Evolutionary conservation across 2,329 filamentous ascomycete genomes (phyloP).

Genomic region (Venturiaceae sp.): DNA sequence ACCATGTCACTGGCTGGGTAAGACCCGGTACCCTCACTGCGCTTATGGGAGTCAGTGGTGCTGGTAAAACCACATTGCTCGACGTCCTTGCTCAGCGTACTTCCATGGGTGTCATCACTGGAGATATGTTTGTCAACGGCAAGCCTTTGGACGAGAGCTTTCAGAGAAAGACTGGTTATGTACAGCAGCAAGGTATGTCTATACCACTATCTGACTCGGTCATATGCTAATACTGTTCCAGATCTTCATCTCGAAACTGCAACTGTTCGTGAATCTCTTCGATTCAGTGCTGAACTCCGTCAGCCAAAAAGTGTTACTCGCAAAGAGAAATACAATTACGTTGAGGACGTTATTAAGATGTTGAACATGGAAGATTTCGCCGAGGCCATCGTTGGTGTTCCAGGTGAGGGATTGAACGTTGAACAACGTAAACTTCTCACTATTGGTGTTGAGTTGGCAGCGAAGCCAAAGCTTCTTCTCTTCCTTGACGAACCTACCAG

Average conservation of each 20-base stretch:
- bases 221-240: slow-evolving; percentile 31
- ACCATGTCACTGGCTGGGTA: slow-evolving; percentile 45
- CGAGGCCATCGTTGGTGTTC: slow-evolving; percentile 48
- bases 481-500: slow-evolving; percentile 51
- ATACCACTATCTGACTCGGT: slow-evolving; percentile 50
- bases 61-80: slow-evolving; percentile 75
- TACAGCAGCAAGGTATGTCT: not conserved
- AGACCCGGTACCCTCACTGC: slow-evolving; percentile 46
- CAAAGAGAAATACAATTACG: slow-evolving; percentile 56
- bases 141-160: slow-evolving; percentile 51
- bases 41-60: slow-evolving; percentile 54
- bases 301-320: not conserved
- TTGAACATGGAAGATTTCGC: slow-evolving; percentile 58
- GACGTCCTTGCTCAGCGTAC: slow-evolving; percentile 70
- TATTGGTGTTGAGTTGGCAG: slow-evolving; percentile 64
- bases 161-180: slow-evolving; percentile 57
- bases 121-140: slow-evolving; percentile 63
- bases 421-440: slow-evolving; percentile 64
- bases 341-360: slow-evolving; percentile 55
- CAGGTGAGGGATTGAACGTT: slow-evolving; percentile 46
- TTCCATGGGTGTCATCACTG: slow-evolving; percentile 52
- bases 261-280: slow-evolving; percentile 8
- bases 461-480: slow-evolving; percentile 51
- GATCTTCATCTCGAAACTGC: slow-evolving; percentile 48
- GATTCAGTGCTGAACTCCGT: slow-evolving; percentile 8